Conservation (phyloP, 2,329 filamentous ascomycete genomes). For the Pseudopithomyces maydicus region DNA sequence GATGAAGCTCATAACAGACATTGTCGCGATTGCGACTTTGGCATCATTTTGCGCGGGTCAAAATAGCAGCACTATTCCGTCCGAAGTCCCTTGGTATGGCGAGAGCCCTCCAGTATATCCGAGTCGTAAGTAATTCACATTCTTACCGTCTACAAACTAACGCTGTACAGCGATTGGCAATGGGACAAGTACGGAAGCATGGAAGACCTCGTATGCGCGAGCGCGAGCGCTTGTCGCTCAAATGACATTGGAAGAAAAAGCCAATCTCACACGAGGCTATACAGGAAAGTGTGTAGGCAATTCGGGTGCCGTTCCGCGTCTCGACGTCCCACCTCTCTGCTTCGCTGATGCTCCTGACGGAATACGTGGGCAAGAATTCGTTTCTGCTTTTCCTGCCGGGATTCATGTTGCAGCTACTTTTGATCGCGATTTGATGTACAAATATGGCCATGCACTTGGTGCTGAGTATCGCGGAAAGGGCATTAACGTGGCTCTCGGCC, state of each 20-base stretch:
- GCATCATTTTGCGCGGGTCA: not conserved
- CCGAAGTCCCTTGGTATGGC: constrained; percentile 35
- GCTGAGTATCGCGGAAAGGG: constrained; percentile 74
- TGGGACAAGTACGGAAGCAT: constrained; percentile 27
- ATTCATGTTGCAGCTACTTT: constrained; percentile 67
- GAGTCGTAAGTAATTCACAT: constrained; percentile 23
- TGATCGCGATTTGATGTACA: constrained; percentile 71
- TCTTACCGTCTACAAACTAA: constrained; percentile 7
- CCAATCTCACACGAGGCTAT: constrained; percentile 46
- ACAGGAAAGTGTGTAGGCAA: constrained; percentile 41
- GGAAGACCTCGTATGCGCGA: constrained; percentile 38
- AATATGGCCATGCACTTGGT: constrained; percentile 70
- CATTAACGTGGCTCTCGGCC: constrained; percentile 71
- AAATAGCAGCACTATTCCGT: constrained; percentile 8
- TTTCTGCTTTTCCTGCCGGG: constrained; percentile 37
- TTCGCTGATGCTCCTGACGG: constrained; percentile 46
- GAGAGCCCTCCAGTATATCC: constrained; percentile 37
- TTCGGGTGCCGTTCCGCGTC: constrained; percentile 41
- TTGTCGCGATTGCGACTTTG: not conserved
- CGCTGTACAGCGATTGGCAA: constrained; percentile 23
- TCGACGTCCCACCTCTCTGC: constrained; percentile 46
- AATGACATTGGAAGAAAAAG: constrained; percentile 51
- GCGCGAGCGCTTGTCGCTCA: constrained; percentile 47
- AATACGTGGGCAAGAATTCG: constrained; percentile 36
- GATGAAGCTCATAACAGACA: not conserved